Evolutionary conservation across 176 grass and related monocot genomes (phyloP).

Genomic region (Cymbopogon citratus): DNA sequence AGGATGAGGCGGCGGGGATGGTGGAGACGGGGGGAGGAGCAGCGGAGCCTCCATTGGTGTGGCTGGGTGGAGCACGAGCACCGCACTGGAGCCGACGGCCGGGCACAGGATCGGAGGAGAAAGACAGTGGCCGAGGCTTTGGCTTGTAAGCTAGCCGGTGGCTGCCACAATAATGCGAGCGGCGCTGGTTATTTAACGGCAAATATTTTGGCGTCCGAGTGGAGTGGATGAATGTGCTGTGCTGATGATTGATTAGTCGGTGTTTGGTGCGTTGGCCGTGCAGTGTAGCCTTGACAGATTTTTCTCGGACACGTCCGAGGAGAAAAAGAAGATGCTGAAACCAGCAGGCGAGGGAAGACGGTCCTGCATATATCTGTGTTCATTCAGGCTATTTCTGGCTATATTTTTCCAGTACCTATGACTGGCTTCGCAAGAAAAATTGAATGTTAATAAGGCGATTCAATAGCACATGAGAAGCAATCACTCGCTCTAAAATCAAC

Average conservation of each 20-base stretch:
- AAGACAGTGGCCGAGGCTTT: not conserved
- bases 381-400: too few relatives aligned
- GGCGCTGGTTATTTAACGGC: conserved; percentile 28
- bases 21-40: conserved; percentile 34
- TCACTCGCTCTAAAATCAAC: too few relatives aligned
- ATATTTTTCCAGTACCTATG: too few relatives aligned
- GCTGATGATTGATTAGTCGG: not conserved
- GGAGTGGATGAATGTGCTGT: not conserved
- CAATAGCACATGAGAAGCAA: too few relatives aligned
- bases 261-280: not conserved
- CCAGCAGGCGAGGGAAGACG: too few relatives aligned
- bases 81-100: too few relatives aligned
- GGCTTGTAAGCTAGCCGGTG: not conserved
- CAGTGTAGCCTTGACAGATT: not conserved
- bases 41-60: conserved; percentile 60
- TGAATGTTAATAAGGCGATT: too few relatives aligned
- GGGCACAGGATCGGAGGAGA: not conserved
- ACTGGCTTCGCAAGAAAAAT: too few relatives aligned
- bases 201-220: not conserved
- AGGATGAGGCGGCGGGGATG: not conserved
- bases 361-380: too few relatives aligned
- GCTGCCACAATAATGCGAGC: conserved; percentile 26
- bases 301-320: not conserved
- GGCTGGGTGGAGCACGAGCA: not conserved
- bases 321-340: not conserved